Conservation (phyloP, 2,329 filamentous ascomycete genomes). For the Sclerotinia subarctica region DNA sequence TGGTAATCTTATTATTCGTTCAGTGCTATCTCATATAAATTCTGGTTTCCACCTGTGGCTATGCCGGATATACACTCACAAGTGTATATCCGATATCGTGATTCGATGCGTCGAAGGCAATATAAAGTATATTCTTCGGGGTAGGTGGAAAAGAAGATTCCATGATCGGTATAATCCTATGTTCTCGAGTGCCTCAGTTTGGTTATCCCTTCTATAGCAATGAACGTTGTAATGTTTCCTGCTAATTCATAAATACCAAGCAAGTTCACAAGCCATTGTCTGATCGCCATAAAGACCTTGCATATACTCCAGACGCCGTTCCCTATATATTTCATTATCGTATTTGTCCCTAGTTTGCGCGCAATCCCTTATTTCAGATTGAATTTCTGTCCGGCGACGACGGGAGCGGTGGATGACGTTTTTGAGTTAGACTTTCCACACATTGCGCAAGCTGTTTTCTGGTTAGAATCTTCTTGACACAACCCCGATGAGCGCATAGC, state of each 20-base stretch:
- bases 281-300: not conserved
- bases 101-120: not conserved
- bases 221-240: not conserved
- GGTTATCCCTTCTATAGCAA: not conserved
- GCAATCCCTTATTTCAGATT: conserved; percentile 50
- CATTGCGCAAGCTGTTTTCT: conserved; percentile 54
- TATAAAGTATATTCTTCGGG: not conserved
- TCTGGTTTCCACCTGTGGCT: not conserved
- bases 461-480: conserved; percentile 10
- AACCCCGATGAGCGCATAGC: not conserved
- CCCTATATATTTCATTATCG: not conserved
- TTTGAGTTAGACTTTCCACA: conserved; percentile 59
- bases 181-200: conserved; percentile 2
- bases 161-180: not conserved
- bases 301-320: conserved; percentile 1
- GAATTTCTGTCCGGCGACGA: conserved; percentile 60
- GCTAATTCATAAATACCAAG: not conserved
- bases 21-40: not conserved
- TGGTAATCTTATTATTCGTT: not conserved
- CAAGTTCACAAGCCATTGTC: not conserved
- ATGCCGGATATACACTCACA: not conserved
- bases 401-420: conserved; percentile 48
- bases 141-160: not conserved
- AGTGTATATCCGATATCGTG: conserved; percentile 59
- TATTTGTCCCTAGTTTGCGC: not conserved